Conservation (phyloP, 345 rosid genomes). For the Arabidopsis suecica region DNA sequence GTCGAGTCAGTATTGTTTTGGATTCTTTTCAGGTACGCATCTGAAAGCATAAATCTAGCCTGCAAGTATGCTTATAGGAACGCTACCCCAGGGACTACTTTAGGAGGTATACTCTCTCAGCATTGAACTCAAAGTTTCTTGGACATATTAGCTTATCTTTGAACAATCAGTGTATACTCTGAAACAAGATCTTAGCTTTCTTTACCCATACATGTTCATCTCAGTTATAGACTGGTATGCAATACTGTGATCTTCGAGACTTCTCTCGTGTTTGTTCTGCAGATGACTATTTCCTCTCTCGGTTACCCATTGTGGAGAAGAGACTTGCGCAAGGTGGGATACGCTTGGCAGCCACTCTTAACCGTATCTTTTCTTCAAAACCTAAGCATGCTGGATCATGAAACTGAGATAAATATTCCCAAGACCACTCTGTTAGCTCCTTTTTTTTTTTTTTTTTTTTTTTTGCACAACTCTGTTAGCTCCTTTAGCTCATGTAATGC, state of each 20-base stretch:
- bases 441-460: no score
- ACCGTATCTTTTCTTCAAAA: constrained; percentile 68
- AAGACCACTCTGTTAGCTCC: background rate
- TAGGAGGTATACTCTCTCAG: constrained; percentile 58
- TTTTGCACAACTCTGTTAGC: no score
- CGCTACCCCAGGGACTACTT: constrained; percentile 89
- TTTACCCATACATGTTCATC: constrained; percentile 2
- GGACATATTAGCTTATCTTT: background rate
- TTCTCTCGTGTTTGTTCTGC: background rate
- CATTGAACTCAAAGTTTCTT: background rate
- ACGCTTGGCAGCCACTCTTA: constrained; percentile 82
- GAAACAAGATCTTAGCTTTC: constrained; percentile 10
- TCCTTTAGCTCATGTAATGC: no score
- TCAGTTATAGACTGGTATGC: constrained; percentile 3
- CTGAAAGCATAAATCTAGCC: constrained; percentile 85
- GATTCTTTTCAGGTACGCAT: constrained; percentile 68
- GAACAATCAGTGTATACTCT: background rate
- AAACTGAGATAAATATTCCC: constrained; percentile 18
- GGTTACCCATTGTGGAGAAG: constrained; percentile 78
- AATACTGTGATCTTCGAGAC: background rate
- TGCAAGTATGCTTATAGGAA: constrained; percentile 86
- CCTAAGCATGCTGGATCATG: constrained; percentile 49
- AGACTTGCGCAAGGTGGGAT: constrained; percentile 89
- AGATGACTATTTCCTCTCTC: constrained; percentile 84
- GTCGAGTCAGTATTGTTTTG: constrained; percentile 3